Evolutionary conservation across 2,329 filamentous ascomycete genomes (phyloP), one percentile per base, ranked within the genome.

Genomic region (Aschersonia sp.): DNA sequence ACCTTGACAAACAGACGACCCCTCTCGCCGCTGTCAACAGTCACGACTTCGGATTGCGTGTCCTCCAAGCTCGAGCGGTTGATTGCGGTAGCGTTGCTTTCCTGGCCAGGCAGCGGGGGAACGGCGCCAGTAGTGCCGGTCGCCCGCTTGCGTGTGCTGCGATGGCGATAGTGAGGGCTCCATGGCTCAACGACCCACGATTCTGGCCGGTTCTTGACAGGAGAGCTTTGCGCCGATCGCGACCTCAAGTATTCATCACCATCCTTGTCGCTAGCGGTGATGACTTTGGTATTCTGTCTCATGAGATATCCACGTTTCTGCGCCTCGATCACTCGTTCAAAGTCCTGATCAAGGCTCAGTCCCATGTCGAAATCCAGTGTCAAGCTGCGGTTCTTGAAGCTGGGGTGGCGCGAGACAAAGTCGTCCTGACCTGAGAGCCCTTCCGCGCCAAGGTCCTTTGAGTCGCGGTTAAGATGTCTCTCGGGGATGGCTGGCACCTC

Each of bases 251-350:
- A 53, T 65, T 81, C 59, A 62, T 83, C 70, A 32, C 71, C 66
- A 52, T 83, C 73, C 54, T 84, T 83, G 63, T 87, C 83, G 61
- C 83, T 94, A n/a, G 92, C 92, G 45, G 94, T 81, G 45, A 98
- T 87, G 47, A 98, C 77, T 65, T 97, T 97, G 4, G 90, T 97
- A 66, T 97, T 98, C 58, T 98, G 90, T 58, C 92, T 82, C 90
- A 97, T 98, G 43, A 97, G 74, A 61, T 98, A 98, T 48, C 92
- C 92, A 71, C 94, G 89, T 88, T 97, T 97, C 84, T 95, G 89
- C 62, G 83, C 77, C 69, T 95, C 88, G 58, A 97, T 94, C 48
- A 97, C 86, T 51, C 90, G 79, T 59, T 97, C 88, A 65, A 97
- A 95, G 62, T 95, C 92, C 58, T 85, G 79, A 58, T 94, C 87